These are phyloP conservation scores for Lippia alba DNA, from an alignment of 305 asterid genomes.

Conservation along the genomic window DNA sequence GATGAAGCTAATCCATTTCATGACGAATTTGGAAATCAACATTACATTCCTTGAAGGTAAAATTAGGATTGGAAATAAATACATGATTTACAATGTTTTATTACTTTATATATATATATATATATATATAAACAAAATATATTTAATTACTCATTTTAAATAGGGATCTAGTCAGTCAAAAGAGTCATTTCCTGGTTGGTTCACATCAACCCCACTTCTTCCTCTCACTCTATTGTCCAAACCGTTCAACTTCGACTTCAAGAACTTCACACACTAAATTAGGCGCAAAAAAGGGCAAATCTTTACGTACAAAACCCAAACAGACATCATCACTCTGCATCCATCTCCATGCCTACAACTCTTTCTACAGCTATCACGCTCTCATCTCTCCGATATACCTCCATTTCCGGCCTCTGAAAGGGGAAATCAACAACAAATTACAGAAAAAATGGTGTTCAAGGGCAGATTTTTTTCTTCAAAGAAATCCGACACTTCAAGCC, in stretches of 20 bases:
- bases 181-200: constrained; percentile 37
- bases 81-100: too few species aligned
- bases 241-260: constrained; percentile 36
- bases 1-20: too few species aligned
- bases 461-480: constrained; percentile 91
- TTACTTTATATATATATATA: too few species aligned
- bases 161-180: constrained; percentile 20
- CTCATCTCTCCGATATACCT: constrained; percentile 18
- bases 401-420: constrained; percentile 13
- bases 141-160: too few species aligned
- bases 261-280: constrained; percentile 28
- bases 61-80: too few species aligned
- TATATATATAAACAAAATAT: too few species aligned
- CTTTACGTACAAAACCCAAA: background rate
- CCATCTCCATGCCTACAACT: constrained; percentile 35
- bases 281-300: background rate
- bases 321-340: constrained; percentile 20
- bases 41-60: too few species aligned
- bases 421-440: constrained; percentile 12
- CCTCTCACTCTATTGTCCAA: constrained; percentile 28
- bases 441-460: constrained; percentile 79
- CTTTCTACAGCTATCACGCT: constrained; percentile 6
- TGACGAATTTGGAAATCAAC: too few species aligned
- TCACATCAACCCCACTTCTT: constrained; percentile 31
- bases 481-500: constrained; percentile 85